phyloP scores from a whole-genome alignment of 2,329 filamentous ascomycete genomes.

The Alternaria arborescens region DNA sequence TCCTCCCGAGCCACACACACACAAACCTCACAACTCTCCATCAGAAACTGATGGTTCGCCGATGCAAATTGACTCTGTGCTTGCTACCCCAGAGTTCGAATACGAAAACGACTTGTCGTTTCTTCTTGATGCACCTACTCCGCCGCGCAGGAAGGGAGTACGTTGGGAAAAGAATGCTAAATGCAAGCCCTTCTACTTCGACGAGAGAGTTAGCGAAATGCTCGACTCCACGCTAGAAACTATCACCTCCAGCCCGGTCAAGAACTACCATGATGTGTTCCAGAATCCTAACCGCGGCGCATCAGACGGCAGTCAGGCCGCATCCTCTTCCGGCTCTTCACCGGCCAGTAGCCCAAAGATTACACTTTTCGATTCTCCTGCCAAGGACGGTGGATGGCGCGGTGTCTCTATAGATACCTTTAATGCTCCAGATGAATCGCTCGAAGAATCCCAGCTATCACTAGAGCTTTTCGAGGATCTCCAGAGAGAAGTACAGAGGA shows the following conservation, averaged over 20 bases:
- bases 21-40: neutral
- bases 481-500: constrained; percentile 22
- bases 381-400: constrained; percentile 15
- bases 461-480: constrained; percentile 32
- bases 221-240: constrained; percentile 32
- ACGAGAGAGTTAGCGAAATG: constrained; percentile 35
- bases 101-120: constrained; percentile 29
- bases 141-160: constrained; percentile 17
- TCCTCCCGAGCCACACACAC: neutral
- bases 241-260: constrained; percentile 22
- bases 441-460: constrained; percentile 32
- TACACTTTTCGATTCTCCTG: neutral
- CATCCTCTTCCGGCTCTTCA: neutral
- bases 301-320: neutral
- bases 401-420: constrained; percentile 24
- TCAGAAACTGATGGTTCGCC: neutral
- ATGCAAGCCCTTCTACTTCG: constrained; percentile 28
- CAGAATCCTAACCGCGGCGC: constrained; percentile 14
- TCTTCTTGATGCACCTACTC: constrained; percentile 24
- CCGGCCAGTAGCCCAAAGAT: constrained; percentile 4
- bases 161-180: constrained; percentile 22
- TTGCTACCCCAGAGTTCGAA: constrained; percentile 3
- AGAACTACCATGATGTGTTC: constrained; percentile 12
- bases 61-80: neutral
- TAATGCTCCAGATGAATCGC: constrained; percentile 26